Conservation (phyloP, 306 rosid genomes). For the Boehmeria nivea region DNA sequence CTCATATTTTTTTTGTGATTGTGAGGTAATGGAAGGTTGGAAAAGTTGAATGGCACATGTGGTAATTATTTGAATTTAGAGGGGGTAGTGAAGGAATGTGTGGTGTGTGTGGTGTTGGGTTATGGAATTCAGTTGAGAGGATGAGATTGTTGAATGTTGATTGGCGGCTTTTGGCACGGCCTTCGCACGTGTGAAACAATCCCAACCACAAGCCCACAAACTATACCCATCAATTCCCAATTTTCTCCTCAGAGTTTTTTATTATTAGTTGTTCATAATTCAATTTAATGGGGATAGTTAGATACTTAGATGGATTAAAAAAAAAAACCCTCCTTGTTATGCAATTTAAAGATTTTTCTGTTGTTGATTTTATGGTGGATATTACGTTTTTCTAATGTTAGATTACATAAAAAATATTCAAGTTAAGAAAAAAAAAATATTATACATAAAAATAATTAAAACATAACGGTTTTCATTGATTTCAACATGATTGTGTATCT, state of each 20-base stretch:
- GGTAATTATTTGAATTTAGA: constrained; percentile 23
- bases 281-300: too few relatives aligned
- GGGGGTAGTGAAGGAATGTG: constrained; percentile 24
- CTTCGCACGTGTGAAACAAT: constrained; percentile 32
- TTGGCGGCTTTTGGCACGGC: constrained; percentile 39
- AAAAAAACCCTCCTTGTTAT: too few relatives aligned
- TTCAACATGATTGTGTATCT: too few relatives aligned
- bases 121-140: constrained; percentile 33
- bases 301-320: too few relatives aligned
- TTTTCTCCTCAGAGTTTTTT: background rate
- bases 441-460: too few relatives aligned
- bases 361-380: too few relatives aligned
- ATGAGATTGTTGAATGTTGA: constrained; percentile 53
- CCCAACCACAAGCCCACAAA: constrained; percentile 56
- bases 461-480: too few relatives aligned
- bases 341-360: too few relatives aligned
- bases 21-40: background rate
- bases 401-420: too few relatives aligned
- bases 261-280: too few relatives aligned
- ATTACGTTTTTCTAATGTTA: too few relatives aligned
- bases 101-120: constrained; percentile 42
- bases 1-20: background rate
- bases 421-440: too few relatives aligned
- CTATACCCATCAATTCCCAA: constrained; percentile 14
- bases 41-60: constrained; percentile 27